These are phyloP conservation scores for Spathaspora sp. DNA, from an alignment of 805 yeast genomes.

Conservation along the genomic window DNA sequence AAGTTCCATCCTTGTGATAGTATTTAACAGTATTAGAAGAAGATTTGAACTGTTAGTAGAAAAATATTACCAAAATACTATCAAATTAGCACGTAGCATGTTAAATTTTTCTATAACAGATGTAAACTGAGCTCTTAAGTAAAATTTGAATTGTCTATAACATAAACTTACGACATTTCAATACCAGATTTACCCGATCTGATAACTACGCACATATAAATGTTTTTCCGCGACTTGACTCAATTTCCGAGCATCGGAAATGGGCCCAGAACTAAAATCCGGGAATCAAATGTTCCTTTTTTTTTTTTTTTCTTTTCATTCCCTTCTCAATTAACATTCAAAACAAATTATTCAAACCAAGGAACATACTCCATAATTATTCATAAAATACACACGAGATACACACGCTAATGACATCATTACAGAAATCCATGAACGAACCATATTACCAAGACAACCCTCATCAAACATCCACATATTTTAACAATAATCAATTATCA, in stretches of 20 bases:
- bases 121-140: no score
- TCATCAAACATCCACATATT: neutral
- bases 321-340: neutral
- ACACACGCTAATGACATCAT: constrained; percentile 20
- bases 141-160: no score
- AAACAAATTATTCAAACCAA: neutral
- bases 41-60: no score
- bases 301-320: neutral
- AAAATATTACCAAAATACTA: no score
- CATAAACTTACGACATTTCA: no score
- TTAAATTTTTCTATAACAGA: no score
- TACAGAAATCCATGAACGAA: constrained; percentile 24
- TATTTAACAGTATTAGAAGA: no score
- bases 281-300: neutral
- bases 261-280: neutral
- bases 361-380: neutral
- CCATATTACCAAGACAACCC: constrained; percentile 22
- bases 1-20: neutral
- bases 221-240: neutral
- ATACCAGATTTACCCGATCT: no score
- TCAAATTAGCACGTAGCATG: no score
- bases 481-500: neutral
- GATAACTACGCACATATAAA: no score
- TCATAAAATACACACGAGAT: neutral
- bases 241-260: neutral